Base-by-base conservation (phyloP, 73 alveolate genomes). In the Loxodes magnus region DNA sequence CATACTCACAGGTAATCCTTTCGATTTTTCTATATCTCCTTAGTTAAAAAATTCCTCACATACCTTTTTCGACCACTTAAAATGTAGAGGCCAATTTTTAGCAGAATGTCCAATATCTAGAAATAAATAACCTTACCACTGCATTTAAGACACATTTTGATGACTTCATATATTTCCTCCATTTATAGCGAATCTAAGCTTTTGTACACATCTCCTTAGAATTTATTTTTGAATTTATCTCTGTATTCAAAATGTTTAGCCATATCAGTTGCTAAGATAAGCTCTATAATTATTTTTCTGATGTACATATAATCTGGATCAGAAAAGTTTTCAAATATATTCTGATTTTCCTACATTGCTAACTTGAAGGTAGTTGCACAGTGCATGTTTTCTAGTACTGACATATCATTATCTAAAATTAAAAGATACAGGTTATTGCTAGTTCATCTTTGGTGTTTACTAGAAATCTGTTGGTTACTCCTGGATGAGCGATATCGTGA, bases 231-330 rank as follows among this genome's bases (percentile, higher is more conserved):
- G 9, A 50, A 51, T 21, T 34, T 38, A 37, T 57, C 60, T 26
- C 59, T 33, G 0, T 51, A 63, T 39, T 71, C 72, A 27, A 51
- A 66, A 65, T 82, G 89, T 34, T 53, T 57, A 15, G 72, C 74
- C 96, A 84, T 84, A 67, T 84, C 96, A 0, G 96, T 84, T n/a
- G 96, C 88, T n/a, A 84, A 42, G 28, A 84, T 70, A 62, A 79
- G 68, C 41, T 64, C 74, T 12, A 84, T 61, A 37, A 84, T 84
- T 43, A 79, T 52, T 49, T 84, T 77, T 44, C 96, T 50, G 46
- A 74, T 38, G 33, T 58, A 63, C 27, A 55, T 54, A 26, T 44
- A 67, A 22, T 68, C 84, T 33, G 63, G 80, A 33, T 60, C 62
- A 15, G 30, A 34, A 39, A 79, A 51, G 48, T 58, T 56, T 39